phyloP scores from a whole-genome alignment of 805 yeast species.

The Candida chilensis region DNA sequence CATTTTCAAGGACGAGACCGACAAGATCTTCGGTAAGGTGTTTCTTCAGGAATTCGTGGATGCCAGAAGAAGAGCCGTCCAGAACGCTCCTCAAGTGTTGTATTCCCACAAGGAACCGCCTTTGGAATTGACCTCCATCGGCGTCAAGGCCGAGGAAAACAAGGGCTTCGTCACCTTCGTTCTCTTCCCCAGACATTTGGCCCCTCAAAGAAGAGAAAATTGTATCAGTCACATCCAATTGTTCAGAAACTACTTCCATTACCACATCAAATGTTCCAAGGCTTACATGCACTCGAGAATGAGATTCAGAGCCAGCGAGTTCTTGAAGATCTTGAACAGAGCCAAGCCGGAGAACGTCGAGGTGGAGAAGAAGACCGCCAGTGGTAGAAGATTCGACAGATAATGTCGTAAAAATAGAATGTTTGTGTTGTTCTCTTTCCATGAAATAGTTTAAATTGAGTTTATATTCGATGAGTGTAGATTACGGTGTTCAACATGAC shows the following conservation, averaged over 20 bases:
- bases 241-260: conserved; percentile 95
- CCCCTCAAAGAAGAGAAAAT: conserved; percentile 63
- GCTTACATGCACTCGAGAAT: conserved; percentile 98
- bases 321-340: conserved; percentile 89
- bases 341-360: conserved; percentile 91
- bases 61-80: conserved; percentile 91
- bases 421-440: too few species aligned
- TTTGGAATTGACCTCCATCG: conserved; percentile 39
- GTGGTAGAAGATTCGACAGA: conserved; percentile 56
- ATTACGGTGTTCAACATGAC: too few species aligned
- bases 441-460: too few species aligned
- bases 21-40: conserved; percentile 82
- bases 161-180: conserved; percentile 58
- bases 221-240: conserved; percentile 87
- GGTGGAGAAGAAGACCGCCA: conserved; percentile 66
- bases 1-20: conserved; percentile 93
- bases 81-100: conserved; percentile 96
- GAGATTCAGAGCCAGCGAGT: conserved; percentile 92
- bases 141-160: conserved; percentile 17
- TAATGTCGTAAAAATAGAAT: neutral
- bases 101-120: conserved; percentile 92
- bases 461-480: too few species aligned
- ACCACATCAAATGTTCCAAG: conserved; percentile 96
- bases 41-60: conserved; percentile 91
- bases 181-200: conserved; percentile 73